Evolutionary conservation across 306 rosid genomes (phyloP).

Genomic region (Hippophae tibetana): DNA sequence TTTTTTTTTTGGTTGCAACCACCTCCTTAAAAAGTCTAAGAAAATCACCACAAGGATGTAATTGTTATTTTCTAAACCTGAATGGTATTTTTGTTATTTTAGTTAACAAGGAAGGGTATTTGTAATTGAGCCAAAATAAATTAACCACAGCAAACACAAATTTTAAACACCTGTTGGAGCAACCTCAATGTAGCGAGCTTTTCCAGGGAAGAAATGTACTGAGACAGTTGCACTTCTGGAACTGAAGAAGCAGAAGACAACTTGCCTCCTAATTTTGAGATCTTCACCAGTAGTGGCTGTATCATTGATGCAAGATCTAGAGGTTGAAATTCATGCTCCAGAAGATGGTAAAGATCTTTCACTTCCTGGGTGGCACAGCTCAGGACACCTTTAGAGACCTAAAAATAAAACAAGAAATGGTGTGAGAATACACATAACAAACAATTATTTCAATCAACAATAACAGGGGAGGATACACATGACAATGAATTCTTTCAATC

Average conservation of each 20-base stretch:
- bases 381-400: constrained; percentile 86
- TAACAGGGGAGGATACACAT: too few relatives aligned
- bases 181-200: constrained; percentile 82
- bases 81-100: too few relatives aligned
- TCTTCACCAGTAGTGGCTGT: constrained; percentile 58
- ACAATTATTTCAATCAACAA: too few relatives aligned
- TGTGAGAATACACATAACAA: too few relatives aligned
- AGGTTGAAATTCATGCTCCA: constrained; percentile 83
- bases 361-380: constrained; percentile 93
- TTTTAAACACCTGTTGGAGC: constrained; percentile 72
- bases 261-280: constrained; percentile 76
- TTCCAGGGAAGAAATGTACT: constrained; percentile 63
- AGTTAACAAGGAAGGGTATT: too few relatives aligned
- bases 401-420: constrained; percentile 11
- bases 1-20: too few relatives aligned
- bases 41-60: too few relatives aligned
- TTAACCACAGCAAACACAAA: not conserved
- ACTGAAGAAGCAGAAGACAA: constrained; percentile 84
- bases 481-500: too few relatives aligned
- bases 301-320: constrained; percentile 73
- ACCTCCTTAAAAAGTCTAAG: too few relatives aligned
- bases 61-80: too few relatives aligned
- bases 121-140: too few relatives aligned
- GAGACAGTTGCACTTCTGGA: constrained; percentile 81
- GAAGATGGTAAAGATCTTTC: constrained; percentile 73